Percentiles rank a stretch among this genome's conserved stretches.
phyloP scores from a whole-genome alignment of 768 basidiomycete species.

The Suillus subluteus region DNA sequence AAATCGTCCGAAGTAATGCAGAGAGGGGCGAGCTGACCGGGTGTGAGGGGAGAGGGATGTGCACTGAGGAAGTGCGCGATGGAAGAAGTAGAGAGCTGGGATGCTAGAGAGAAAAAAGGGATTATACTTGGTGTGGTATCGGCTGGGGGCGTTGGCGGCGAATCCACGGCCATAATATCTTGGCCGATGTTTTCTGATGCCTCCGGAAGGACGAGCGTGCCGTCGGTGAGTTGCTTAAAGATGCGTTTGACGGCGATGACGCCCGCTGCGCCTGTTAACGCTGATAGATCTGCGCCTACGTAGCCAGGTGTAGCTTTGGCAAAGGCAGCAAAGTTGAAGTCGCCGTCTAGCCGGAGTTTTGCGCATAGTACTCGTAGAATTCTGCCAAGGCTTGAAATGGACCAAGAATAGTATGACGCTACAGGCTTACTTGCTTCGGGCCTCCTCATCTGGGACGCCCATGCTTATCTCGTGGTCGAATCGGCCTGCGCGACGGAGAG shows the following conservation, averaged over 20 bases:
- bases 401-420: not conserved
- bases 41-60: constrained; percentile 80
- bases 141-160: constrained; percentile 19
- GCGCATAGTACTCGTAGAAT: constrained; percentile 86
- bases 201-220: constrained; percentile 59
- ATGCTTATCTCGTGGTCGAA: constrained; percentile 99
- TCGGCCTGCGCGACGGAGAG: constrained; percentile 88
- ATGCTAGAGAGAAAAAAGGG: constrained; percentile 41
- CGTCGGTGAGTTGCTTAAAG: constrained; percentile 78
- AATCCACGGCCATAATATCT: constrained; percentile 45
- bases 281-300: constrained; percentile 92
- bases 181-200: constrained; percentile 22
- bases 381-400: constrained; percentile 42
- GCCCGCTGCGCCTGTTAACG: constrained; percentile 91
- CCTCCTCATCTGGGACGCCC: constrained; percentile 94
- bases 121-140: constrained; percentile 24
- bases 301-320: constrained; percentile 97
- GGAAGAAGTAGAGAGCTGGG: constrained; percentile 58
- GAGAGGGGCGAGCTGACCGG: constrained; percentile 77
- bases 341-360: constrained; percentile 82
- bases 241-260: constrained; percentile 97
- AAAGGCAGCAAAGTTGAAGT: constrained; percentile 83
- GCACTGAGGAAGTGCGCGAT: constrained; percentile 90
- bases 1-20: constrained; percentile 86
- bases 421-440: constrained; percentile 76